Evolutionary conservation across 2,329 filamentous ascomycete genomes (phyloP).

Genomic region (Diatrype stigma): DNA sequence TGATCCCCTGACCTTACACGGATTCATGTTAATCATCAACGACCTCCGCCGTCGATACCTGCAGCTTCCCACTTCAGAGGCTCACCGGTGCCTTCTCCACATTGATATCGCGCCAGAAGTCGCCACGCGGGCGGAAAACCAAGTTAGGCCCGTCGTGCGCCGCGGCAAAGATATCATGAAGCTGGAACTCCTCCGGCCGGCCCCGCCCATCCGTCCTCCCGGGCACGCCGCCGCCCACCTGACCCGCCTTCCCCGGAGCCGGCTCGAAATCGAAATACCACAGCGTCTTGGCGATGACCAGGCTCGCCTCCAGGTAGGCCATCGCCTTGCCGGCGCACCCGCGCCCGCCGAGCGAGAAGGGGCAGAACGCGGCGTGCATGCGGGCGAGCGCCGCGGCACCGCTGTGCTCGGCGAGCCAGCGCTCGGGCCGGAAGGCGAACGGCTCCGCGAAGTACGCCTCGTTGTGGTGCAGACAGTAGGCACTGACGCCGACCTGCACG

Average conservation of each 20-base stretch:
- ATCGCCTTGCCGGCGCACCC: background rate
- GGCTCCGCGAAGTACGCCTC: background rate
- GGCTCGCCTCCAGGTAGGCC: background rate
- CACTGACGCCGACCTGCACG: background rate
- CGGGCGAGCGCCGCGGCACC: too few species aligned
- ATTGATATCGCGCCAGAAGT: too few species aligned
- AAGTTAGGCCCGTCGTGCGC: background rate
- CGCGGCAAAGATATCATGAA: background rate
- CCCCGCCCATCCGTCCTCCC: background rate
- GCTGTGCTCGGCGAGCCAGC: background rate
- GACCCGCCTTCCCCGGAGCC: background rate
- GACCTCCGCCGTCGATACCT: too few species aligned
- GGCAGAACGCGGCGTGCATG: too few species aligned
- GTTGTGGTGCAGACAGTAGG: background rate
- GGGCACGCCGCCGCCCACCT: too few species aligned
- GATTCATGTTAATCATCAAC: too few species aligned
- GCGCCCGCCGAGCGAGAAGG: slow-evolving; percentile 3
- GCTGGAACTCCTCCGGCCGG: background rate
- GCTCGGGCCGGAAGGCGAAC: background rate
- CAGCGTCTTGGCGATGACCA: background rate
- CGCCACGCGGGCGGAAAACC: too few species aligned
- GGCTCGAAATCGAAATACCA: background rate
- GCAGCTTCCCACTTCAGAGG: too few species aligned
- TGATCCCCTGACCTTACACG: too few species aligned
- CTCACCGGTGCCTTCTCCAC: too few species aligned